A percentile compares a stretch with the other conserved stretches of the same genome.
Conservation (phyloP, 1,139 yeast genomes). For the Wickerhamomyces sp. region DNA sequence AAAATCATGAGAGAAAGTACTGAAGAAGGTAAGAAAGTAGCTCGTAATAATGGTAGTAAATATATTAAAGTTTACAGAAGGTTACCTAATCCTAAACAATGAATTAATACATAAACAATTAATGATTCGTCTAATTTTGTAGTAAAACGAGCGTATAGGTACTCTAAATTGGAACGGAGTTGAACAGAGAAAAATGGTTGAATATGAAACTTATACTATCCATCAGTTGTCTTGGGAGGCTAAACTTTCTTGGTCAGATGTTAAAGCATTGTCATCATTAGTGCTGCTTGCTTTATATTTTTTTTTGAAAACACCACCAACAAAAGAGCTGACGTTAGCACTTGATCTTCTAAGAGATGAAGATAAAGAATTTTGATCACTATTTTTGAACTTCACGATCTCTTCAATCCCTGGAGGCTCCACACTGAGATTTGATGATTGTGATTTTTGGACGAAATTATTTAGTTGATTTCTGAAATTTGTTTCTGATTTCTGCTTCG, state of each 20-base stretch:
- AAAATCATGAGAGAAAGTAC: conserved; percentile 84
- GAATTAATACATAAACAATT: background rate
- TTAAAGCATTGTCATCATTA: conserved; percentile 11
- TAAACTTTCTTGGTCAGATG: conserved; percentile 16
- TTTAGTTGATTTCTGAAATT: conserved; percentile 19
- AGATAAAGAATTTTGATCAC: conserved; percentile 29
- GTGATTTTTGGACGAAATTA: conserved; percentile 12
- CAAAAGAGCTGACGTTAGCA: conserved; percentile 32
- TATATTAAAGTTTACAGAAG: conserved; percentile 87
- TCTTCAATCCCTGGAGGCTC: conserved; percentile 42
- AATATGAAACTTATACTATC: too few species aligned
- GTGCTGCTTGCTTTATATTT: conserved; percentile 12
- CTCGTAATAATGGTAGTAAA: conserved; percentile 81
- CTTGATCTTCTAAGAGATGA: conserved; percentile 37
- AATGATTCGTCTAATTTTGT: too few species aligned
- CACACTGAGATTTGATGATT: conserved; percentile 22
- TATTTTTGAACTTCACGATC: conserved; percentile 28
- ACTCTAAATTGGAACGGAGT: too few species aligned
- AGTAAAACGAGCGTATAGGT: too few species aligned
- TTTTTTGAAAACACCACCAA: conserved; percentile 24
- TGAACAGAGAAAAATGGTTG: too few species aligned
- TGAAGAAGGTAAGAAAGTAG: conserved; percentile 96
- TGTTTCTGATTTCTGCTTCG: conserved; percentile 19
- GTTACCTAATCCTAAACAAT: conserved; percentile 47
- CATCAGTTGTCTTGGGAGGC: conserved; percentile 6